Base-by-base conservation (phyloP, 352 stramenopile genomes). In the Globisporangium paroecandrum region DNA sequence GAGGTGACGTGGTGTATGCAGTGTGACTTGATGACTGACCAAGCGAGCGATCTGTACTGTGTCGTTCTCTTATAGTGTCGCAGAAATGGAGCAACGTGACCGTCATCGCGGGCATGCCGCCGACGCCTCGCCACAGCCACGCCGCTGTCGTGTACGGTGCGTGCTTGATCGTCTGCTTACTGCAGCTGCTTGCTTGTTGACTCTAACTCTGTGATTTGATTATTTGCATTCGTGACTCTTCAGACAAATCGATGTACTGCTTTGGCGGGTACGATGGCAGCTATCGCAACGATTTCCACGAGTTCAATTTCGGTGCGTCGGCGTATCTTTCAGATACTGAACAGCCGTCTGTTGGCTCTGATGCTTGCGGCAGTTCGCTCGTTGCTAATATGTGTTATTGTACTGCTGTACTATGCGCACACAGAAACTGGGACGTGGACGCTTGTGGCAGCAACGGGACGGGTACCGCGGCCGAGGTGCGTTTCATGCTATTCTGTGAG, bases 241-340 rank as follows among this genome's bases (percentile, higher is more conserved):
- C 49, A 93, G 87, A 91, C 62, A 89, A 89, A 43, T 94, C 84
- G 5, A 89, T 95, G 81, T 96, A 82, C 43, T 90, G 95, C 57
- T 98, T 98, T 75, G 93, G 94, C 38, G 94, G 97, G 54, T 99
- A 99, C 70, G 97, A 99, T 69, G 95, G 95, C 20, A 95, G 85
- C 69, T 97, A 97, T 69, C 85, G 94, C 66, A 98, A 93, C 62
- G 97, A 99, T 75, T 98, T 99, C 69, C 94, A 99, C 69, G 91
- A 98, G 77, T 99, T 98, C 74, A 95, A 98, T 69, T 95, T 95
- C 65, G 85, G 85, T 92, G 64, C 47, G 68, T 24, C 60, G 38
- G n/a, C 32, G 12, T 54, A 22, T 20, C n/a, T 55, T 25, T 47
- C 15, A 20, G 2, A 47, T 20, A 22, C 12, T 58, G 18, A 22